Conservation (phyloP, 1,139 yeast genomes). For the Fermentozyma sake region DNA sequence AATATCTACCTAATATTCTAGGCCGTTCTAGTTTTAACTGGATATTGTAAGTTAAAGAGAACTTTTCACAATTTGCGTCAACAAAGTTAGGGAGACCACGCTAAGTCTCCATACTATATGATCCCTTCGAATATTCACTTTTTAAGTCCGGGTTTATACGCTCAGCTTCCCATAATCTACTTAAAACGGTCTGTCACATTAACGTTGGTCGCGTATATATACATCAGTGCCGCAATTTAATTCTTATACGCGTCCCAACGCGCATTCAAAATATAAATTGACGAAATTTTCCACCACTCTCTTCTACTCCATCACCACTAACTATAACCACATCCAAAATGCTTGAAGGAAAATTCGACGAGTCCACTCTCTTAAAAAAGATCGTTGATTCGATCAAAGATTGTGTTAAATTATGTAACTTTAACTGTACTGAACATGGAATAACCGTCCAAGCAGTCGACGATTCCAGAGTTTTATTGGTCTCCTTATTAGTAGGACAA, state of each 20-base stretch:
- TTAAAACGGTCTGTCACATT: too few species aligned
- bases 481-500: slow-evolving; percentile 80
- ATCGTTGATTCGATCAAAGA: slow-evolving; percentile 91
- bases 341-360: slow-evolving; percentile 97
- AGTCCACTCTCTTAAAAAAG: slow-evolving; percentile 88
- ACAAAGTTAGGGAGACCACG: too few species aligned
- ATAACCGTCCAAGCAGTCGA: slow-evolving; percentile 97
- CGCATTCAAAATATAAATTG: slow-evolving; percentile 3
- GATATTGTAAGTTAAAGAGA: too few species aligned
- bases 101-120: too few species aligned
- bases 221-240: background rate
- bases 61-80: too few species aligned
- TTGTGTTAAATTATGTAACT: slow-evolving; percentile 89
- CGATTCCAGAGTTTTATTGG: slow-evolving; percentile 91
- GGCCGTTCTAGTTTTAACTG: too few species aligned
- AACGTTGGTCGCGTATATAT: too few species aligned
- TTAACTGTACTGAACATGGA: slow-evolving; percentile 93
- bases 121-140: too few species aligned
- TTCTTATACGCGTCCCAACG: slow-evolving; percentile 5
- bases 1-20: too few species aligned
- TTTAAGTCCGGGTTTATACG: too few species aligned
- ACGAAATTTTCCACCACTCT: background rate
- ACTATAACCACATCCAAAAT: slow-evolving; percentile 32
- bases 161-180: too few species aligned
- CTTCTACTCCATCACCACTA: slow-evolving; percentile 1